Percentiles rank a stretch among this genome's conserved stretches.
These are phyloP conservation scores for Symmetrospora coprosmae DNA, from an alignment of 768 basidiomycete species.

Conservation along the genomic window DNA sequence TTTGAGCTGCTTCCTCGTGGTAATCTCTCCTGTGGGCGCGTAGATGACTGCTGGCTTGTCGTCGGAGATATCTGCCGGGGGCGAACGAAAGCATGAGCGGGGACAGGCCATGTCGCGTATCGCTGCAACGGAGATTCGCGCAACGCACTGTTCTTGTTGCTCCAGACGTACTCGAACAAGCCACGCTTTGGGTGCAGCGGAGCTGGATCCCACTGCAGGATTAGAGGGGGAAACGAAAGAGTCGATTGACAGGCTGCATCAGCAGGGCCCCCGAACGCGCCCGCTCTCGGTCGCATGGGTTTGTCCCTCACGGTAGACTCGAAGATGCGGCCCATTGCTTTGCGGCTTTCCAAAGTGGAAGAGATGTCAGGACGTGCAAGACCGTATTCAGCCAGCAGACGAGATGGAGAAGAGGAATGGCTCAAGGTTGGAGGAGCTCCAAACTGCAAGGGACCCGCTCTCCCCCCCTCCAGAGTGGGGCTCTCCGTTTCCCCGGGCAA, in stretches of 20 bases:
- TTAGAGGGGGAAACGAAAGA: too few relatives aligned
- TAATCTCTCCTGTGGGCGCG: constrained; percentile 6
- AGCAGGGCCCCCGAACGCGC: too few relatives aligned
- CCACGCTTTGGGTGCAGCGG: constrained; percentile 12
- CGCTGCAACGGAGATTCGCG: not conserved
- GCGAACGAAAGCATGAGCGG: not conserved
- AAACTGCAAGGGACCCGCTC: too few relatives aligned
- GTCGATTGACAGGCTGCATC: too few relatives aligned
- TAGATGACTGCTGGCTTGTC: constrained; percentile 17
- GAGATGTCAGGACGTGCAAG: too few relatives aligned
- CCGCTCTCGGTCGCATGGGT: too few relatives aligned
- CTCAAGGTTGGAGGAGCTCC: too few relatives aligned
- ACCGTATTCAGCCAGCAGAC: too few relatives aligned
- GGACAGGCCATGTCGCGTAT: not conserved
- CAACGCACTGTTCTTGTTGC: constrained; percentile 16
- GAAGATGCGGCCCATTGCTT: constrained; percentile 5
- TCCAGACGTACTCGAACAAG: constrained; percentile 21
- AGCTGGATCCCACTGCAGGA: constrained; percentile 8
- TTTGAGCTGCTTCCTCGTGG: constrained; percentile 16
- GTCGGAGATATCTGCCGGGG: constrained; percentile 1
- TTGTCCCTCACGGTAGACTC: too few relatives aligned
- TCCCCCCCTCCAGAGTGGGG: too few relatives aligned
- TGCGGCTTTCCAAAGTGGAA: not conserved
- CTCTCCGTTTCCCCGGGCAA: too few relatives aligned
- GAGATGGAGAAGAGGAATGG: too few relatives aligned